These are phyloP conservation scores for Puccinia coronata DNA, from an alignment of 1,284 basidiomycete species.

Conservation along the genomic window DNA sequence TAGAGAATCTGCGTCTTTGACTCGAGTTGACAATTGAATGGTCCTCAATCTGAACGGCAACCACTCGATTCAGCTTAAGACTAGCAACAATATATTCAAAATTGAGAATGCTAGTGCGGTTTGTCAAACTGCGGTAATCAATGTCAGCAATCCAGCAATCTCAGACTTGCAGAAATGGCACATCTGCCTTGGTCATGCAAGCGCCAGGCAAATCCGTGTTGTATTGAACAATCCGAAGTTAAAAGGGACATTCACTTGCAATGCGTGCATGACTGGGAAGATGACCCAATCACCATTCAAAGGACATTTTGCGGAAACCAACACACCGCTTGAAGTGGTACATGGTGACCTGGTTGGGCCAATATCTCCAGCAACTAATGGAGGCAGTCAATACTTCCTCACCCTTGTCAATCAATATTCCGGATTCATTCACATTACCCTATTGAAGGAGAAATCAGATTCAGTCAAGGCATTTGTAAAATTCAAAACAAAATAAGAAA, in stretches of 20 bases:
- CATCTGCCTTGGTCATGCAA: neutral
- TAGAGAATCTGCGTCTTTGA: neutral
- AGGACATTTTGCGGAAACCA: neutral
- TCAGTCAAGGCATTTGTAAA: neutral
- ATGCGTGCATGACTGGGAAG: neutral
- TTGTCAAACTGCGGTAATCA: neutral
- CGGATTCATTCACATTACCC: neutral
- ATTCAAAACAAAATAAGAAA: neutral
- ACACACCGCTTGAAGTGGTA: neutral
- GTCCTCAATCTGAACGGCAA: no score
- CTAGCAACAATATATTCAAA: neutral
- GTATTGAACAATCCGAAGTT: neutral
- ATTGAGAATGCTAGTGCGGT: neutral
- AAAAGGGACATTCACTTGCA: neutral
- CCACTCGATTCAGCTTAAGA: neutral
- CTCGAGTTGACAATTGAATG: neutral
- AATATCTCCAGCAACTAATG: neutral
- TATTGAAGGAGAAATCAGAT: conserved; percentile 4
- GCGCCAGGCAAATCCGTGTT: neutral
- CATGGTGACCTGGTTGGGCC: neutral
- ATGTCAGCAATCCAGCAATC: neutral
- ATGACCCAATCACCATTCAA: neutral
- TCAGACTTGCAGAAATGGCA: neutral
- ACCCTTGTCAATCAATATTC: conserved; percentile 11
- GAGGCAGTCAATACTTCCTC: neutral